Evolutionary conservation across 2,329 filamentous ascomycete genomes (phyloP).

Genomic region (Ophiosphaerella herpotricha): DNA sequence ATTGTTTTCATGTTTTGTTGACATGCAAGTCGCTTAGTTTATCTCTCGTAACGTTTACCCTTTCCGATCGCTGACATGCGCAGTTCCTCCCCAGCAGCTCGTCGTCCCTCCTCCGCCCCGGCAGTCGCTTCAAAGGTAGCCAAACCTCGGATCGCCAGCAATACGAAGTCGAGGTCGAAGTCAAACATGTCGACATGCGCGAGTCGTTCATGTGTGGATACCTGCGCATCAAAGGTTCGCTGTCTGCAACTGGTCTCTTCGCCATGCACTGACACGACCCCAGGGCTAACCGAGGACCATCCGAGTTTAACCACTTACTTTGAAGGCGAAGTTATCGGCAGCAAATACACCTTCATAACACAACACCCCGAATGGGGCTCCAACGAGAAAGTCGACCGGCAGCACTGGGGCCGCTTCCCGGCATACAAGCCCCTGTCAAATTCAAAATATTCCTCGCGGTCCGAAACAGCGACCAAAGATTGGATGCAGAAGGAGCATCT

Average conservation of each 20-base stretch:
- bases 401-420: conserved; percentile 89
- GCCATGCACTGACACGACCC: conserved; percentile 16
- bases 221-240: conserved; percentile 85
- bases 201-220: conserved; percentile 96
- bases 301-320: conserved; percentile 98
- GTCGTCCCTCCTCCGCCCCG: conserved; percentile 83
- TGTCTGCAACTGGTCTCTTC: background rate
- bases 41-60: no score
- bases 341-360: conserved; percentile 92
- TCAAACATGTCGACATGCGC: conserved; percentile 92
- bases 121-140: conserved; percentile 85
- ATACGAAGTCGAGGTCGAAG: conserved; percentile 95
- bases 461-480: conserved; percentile 67
- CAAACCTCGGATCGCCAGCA: conserved; percentile 91
- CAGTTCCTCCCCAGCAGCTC: conserved; percentile 78
- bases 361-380: conserved; percentile 90
- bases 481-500: conserved; percentile 82
- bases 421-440: conserved; percentile 79
- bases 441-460: conserved; percentile 63
- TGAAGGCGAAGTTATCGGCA: conserved; percentile 95
- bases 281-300: conserved; percentile 92
- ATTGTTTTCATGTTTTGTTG: background rate
- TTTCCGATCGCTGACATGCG: conserved; percentile 20
- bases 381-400: conserved; percentile 85
- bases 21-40: background rate